Evolutionary conservation across 257 asterid species (phyloP).

Genomic region (Striga asiatica): DNA sequence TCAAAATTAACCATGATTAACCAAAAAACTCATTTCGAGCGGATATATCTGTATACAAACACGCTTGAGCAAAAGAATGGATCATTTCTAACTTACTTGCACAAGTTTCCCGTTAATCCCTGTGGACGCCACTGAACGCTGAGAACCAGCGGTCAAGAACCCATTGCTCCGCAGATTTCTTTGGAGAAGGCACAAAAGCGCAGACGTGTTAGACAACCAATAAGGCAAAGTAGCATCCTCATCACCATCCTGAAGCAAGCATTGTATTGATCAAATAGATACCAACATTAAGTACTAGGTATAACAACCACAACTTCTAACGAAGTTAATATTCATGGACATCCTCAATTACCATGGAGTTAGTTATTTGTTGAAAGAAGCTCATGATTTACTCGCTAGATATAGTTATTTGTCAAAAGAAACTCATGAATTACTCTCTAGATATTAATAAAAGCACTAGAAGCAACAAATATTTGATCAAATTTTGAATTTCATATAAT

Average conservation of each 20-base stretch:
- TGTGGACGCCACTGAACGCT: slow-evolving; percentile 62
- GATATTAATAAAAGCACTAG: slow-evolving; percentile 1
- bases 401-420: not conserved
- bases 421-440: slow-evolving; percentile 6
- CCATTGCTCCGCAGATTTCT: slow-evolving; percentile 84
- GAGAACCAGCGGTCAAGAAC: slow-evolving; percentile 61
- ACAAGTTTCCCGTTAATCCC: slow-evolving; percentile 65
- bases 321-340: not conserved
- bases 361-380: not conserved
- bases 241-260: slow-evolving; percentile 57
- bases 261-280: slow-evolving; percentile 3
- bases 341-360: not conserved
- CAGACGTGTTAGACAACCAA: slow-evolving; percentile 92
- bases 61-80: not conserved
- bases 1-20: too few relatives aligned
- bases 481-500: too few relatives aligned
- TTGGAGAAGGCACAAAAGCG: slow-evolving; percentile 91
- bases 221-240: slow-evolving; percentile 72
- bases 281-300: slow-evolving; percentile 6
- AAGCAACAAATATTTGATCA: not conserved
- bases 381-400: slow-evolving; percentile 6
- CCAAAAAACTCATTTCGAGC: not conserved
- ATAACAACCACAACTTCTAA: slow-evolving; percentile 8
- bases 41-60: too few relatives aligned
- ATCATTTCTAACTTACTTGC: slow-evolving; percentile 48